Base-by-base conservation (phyloP, 1,139 yeast genomes). In the Hansenula sp. region DNA sequence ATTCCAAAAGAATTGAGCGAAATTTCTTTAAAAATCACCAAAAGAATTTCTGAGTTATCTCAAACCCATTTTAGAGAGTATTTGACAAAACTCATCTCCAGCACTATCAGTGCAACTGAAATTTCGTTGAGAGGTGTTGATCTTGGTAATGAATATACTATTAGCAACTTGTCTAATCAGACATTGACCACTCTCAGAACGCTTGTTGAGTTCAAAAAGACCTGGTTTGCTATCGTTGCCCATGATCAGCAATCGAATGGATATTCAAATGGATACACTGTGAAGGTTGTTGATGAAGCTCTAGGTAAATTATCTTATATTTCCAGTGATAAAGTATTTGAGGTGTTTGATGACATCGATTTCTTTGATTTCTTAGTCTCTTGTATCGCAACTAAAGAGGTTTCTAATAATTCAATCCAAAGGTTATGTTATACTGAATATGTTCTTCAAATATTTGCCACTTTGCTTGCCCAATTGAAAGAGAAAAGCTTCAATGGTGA, bases 21-120 rank as follows among this genome's bases (percentile, higher is more conserved):
- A 17, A 40, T 43, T 2, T 43, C 50, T 45, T 25, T 21, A 1
- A 30, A 30, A 6, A 21, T 52, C 5, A 41, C 30, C 9, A 19
- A 42, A 2, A 49, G 46, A 27, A 36, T 53, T n/a, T 45, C 44
- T 1, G 33, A 46, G 3, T 40, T 49, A 2, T 41, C 51, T 1
- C 48, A 44, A 11, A 55, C 58, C 2, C 49, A 49, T 37, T 46
- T 59, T 50, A 29, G 56, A 35, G 50, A 51, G 13, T 55, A 53
- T 21, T 36, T 58, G 10, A 39, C 46, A 16, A 41, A 47, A n/a
- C 47, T 76, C 10, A 65, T 83, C 31, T 67, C 77, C 4, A 74
- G 76, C 49, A 77, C 88, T 0, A 76, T 87, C 27, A 77, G 79
- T 46, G 76, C 87, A 0, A 60, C 76, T 13, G 96, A 88, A 56